These are phyloP conservation scores for Serendipita sp. DNA, from an alignment of 768 basidiomycete genomes.

Conservation along the genomic window DNA sequence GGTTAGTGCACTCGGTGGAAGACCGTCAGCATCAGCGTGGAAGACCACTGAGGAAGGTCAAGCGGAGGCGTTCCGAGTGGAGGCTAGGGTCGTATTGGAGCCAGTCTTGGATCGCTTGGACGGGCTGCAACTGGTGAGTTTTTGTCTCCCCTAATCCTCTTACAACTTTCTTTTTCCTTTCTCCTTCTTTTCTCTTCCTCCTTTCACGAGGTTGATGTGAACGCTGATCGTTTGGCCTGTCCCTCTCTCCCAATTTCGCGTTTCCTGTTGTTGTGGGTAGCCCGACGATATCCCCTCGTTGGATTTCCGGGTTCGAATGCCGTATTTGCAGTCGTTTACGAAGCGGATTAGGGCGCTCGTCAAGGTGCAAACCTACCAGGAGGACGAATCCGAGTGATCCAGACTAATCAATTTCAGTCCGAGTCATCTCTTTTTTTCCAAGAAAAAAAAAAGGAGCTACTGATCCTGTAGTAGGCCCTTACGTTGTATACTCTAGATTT, in stretches of 20 bases:
- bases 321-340: constrained; percentile 36
- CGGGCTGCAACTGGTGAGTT: constrained; percentile 34
- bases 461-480: too few species aligned
- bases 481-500: too few species aligned
- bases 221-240: too few species aligned
- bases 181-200: too few species aligned
- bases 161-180: too few species aligned
- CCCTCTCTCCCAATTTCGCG: too few species aligned
- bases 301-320: constrained; percentile 39
- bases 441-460: too few species aligned
- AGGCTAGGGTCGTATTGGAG: constrained; percentile 38
- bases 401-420: background rate
- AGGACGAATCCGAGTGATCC: background rate
- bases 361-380: background rate
- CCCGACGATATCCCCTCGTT: constrained; percentile 29
- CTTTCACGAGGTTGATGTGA: too few species aligned
- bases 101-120: constrained; percentile 41
- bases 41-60: constrained; percentile 16
- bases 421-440: too few species aligned
- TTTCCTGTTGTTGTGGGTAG: constrained; percentile 8
- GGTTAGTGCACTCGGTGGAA: constrained; percentile 4
- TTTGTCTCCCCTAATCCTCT: too few species aligned
- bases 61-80: constrained; percentile 39
- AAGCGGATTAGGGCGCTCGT: background rate
- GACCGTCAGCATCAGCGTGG: background rate